Conservation (phyloP, 768 basidiomycete species). For the Aureoboletus auriporus region DNA sequence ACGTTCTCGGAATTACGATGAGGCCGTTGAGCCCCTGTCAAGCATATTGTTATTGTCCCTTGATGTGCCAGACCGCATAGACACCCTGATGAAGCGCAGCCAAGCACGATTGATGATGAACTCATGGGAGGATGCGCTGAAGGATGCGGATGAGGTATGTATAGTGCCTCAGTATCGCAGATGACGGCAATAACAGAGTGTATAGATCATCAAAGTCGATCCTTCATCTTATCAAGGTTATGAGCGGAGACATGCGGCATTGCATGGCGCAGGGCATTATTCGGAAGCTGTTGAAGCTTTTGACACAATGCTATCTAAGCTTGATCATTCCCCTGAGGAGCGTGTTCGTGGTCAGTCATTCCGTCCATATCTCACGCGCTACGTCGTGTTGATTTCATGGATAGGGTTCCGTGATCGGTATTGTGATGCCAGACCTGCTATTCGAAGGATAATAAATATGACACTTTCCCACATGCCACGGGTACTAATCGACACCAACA, state of each 20-base stretch:
- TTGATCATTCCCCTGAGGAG: not conserved
- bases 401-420: not conserved
- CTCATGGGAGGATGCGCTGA: not conserved
- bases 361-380: not conserved
- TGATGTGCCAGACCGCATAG: not conserved
- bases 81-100: not conserved
- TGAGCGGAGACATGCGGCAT: not conserved
- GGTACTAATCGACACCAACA: slow-evolving; percentile 1
- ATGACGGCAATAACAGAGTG: not conserved
- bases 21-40: not conserved
- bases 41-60: not conserved
- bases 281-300: not conserved
- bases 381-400: too few species aligned
- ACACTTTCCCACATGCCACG: not conserved
- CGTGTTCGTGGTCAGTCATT: not conserved
- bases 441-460: not conserved
- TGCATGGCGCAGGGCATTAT: not conserved
- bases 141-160: not conserved
- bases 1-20: not conserved
- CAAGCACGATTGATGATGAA: not conserved
- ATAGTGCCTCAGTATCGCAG: not conserved
- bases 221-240: not conserved
- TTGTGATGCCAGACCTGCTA: not conserved
- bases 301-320: not conserved
- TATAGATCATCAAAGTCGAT: not conserved